phyloP scores from a whole-genome alignment of 768 basidiomycete genomes.

The Mycena capillaripes region DNA sequence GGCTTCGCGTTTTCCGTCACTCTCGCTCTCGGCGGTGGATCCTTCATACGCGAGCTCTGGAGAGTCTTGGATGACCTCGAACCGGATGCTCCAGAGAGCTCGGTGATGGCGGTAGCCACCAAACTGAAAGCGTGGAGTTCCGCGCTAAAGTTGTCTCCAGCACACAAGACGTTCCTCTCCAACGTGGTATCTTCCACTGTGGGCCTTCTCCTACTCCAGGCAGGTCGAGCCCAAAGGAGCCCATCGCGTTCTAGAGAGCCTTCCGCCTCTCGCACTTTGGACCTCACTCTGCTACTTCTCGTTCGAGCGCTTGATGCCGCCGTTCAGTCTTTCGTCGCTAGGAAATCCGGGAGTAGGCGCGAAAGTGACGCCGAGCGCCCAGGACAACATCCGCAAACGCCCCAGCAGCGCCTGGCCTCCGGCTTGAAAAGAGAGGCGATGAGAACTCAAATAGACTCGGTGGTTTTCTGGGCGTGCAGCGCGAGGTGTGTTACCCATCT shows the following conservation, averaged over 20 bases:
- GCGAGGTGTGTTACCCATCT: conserved; percentile 67
- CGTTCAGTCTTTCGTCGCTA: conserved; percentile 65
- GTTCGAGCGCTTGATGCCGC: conserved; percentile 79
- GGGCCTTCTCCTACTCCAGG: conserved; percentile 71
- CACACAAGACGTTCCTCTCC: conserved; percentile 70
- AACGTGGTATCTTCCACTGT: conserved; percentile 69
- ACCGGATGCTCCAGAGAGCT: neutral
- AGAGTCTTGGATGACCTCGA: conserved; percentile 36
- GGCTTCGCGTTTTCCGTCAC: conserved; percentile 82
- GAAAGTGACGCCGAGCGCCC: conserved; percentile 32
- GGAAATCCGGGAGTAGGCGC: conserved; percentile 37
- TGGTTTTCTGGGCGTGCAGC: conserved; percentile 84
- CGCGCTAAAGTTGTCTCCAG: conserved; percentile 48
- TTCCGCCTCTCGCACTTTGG: conserved; percentile 68
- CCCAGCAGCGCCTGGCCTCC: conserved; percentile 11
- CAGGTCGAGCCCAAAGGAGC: conserved; percentile 49
- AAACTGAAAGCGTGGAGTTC: conserved; percentile 33
- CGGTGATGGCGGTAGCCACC: neutral
- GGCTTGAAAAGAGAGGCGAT: conserved; percentile 44
- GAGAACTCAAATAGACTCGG: conserved; percentile 70
- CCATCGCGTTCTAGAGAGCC: conserved; percentile 29
- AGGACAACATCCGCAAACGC: neutral
- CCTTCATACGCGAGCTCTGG: conserved; percentile 65
- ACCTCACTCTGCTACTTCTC: conserved; percentile 75
- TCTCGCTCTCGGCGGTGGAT: conserved; percentile 74